Conservation (phyloP, 2,329 filamentous ascomycete species). For the Ascochyta clinopodiicola region DNA sequence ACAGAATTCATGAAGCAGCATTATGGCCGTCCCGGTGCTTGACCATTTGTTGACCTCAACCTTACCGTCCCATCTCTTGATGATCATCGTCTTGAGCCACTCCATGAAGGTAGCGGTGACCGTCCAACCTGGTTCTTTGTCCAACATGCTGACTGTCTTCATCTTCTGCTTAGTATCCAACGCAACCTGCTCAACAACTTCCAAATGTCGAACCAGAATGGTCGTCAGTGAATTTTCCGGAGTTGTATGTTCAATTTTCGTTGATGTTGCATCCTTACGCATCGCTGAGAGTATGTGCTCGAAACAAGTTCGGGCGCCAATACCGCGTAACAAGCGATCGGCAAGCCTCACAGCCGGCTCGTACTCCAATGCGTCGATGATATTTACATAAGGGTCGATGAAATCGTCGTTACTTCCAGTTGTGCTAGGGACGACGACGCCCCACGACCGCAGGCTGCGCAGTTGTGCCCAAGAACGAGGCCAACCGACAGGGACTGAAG, state of each 20-base stretch:
- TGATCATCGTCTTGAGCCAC: slow-evolving; percentile 76
- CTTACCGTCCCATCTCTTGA: slow-evolving; percentile 81
- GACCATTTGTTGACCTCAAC: slow-evolving; percentile 73
- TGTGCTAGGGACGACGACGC: slow-evolving; percentile 39
- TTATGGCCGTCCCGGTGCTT: slow-evolving; percentile 77
- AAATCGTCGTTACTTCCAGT: slow-evolving; percentile 30
- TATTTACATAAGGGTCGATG: slow-evolving; percentile 41
- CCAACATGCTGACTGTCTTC: slow-evolving; percentile 16
- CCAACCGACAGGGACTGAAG: slow-evolving; percentile 40
- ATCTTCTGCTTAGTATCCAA: slow-evolving; percentile 30
- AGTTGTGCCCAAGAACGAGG: slow-evolving; percentile 46
- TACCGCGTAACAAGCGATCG: slow-evolving; percentile 56
- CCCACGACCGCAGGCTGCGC: slow-evolving; percentile 47
- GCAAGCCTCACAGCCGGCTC: slow-evolving; percentile 59
- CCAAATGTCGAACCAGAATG: slow-evolving; percentile 35
- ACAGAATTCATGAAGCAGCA: slow-evolving; percentile 76
- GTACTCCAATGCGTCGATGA: slow-evolving; percentile 57
- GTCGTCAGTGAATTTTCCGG: slow-evolving; percentile 17
- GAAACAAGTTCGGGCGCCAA: slow-evolving; percentile 58
- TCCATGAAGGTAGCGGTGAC: slow-evolving; percentile 59
- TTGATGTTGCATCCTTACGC: not conserved
- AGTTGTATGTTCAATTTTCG: not conserved
- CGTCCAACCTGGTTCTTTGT: slow-evolving; percentile 46
- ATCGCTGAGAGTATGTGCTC: slow-evolving; percentile 54
- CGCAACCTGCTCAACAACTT: slow-evolving; percentile 30